Evolutionary conservation across 768 basidiomycete genomes (phyloP), one percentile per base, ranked within the genome.

Genomic region (Tulasnella sp.): DNA sequence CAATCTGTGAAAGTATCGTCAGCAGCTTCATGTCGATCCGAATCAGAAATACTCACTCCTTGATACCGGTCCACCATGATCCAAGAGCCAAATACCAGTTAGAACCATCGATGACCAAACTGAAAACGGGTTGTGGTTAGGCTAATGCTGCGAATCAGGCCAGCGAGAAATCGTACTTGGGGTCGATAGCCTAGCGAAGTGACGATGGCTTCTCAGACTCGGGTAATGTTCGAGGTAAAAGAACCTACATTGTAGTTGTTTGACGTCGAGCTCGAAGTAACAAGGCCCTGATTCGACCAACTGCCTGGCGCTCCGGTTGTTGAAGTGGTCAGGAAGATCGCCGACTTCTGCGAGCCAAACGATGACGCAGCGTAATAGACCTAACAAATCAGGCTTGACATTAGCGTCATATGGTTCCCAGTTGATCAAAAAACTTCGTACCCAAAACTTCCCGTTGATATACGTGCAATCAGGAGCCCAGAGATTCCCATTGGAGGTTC

Each of bases 51-150:
- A 39, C 83, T 73, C 83, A 79, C 74, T 83, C 79, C 77, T 88
- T 87, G 79, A 89, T 89, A 12, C 88, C 88, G 8, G 84, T 86
- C 88, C 88, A 88, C 82, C 85, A 89, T 76, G 86, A 87, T 29
- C 88, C 88, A 7, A 88, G 81, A 22, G 86, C 85, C 15, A 89
- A 83, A 71, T 82, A 84, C 88, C 87, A 88, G 71, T 82, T 84
- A 77, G 84, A 82, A 42, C 82, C 83, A 73, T 85, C 86, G 84
- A 77, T 36, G 42, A 78, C 64, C 58, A 64, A 64, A 12, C 58
- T 64, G 14, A 34, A 5, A 74, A 15, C 67, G 8, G 29, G 31
- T 31, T 5, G 38, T 1, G 9, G 19, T 71, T 22, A 71, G 25
- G 36, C 25, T 38, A n/a, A n/a, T 64, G 31, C 0, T 22, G 29